Conservation (phyloP, 2,329 filamentous ascomycete genomes). For the Phialophora verrucosa region DNA sequence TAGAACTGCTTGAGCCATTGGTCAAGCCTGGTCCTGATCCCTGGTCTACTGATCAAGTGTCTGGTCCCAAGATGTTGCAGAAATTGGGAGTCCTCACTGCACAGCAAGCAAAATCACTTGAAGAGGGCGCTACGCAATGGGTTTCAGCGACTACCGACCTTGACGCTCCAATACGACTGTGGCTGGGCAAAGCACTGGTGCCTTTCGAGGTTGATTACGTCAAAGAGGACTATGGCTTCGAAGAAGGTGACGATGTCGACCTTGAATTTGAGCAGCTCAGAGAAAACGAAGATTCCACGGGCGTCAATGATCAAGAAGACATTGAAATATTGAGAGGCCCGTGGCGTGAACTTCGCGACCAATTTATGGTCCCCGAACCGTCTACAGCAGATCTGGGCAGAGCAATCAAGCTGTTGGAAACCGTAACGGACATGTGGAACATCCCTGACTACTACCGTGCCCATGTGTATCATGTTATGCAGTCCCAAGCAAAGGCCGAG, state of each 20-base stretch:
- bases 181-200: conserved; percentile 62
- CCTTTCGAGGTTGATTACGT: conserved; percentile 53
- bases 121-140: conserved; percentile 54
- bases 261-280: conserved; percentile 65
- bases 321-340: conserved; percentile 58
- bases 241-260: conserved; percentile 63
- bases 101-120: conserved; percentile 67
- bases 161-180: conserved; percentile 56
- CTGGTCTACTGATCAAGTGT: conserved; percentile 54
- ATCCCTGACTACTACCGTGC: conserved; percentile 64
- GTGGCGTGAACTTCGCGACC: conserved; percentile 52
- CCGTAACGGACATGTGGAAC: conserved; percentile 63
- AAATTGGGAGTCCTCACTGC: conserved; percentile 64
- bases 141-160: conserved; percentile 45
- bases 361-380: conserved; percentile 43
- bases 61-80: conserved; percentile 52
- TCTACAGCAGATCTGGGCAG: conserved; percentile 45
- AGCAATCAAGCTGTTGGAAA: conserved; percentile 43
- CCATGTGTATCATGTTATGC: conserved; percentile 69
- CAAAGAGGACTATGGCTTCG: conserved; percentile 58
- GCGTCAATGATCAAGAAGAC: conserved; percentile 59
- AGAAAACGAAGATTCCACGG: conserved; percentile 65
- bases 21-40: conserved; percentile 45
- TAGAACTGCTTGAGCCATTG: conserved; percentile 52
- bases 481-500: conserved; percentile 58